A percentile compares a stretch with the other conserved stretches of the same genome.
phyloP scores from a whole-genome alignment of 2,329 filamentous ascomycete genomes.

The Fusarium sp. region DNA sequence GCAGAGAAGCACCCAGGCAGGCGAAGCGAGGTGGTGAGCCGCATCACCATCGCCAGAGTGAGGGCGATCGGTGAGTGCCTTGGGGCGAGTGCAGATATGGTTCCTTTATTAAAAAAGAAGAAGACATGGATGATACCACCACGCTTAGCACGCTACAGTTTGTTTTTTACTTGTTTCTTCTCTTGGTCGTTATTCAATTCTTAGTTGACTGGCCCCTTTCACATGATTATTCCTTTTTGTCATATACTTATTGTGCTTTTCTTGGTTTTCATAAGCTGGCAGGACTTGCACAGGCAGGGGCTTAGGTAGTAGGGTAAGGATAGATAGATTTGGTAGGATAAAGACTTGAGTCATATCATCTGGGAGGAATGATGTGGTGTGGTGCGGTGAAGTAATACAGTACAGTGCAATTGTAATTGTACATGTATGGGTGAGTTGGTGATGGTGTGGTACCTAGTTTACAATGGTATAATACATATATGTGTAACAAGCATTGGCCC shows the following conservation, averaged over 20 bases:
- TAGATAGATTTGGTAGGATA: slow-evolving; percentile 45
- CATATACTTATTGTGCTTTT: slow-evolving; percentile 33
- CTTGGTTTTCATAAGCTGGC: slow-evolving; percentile 26
- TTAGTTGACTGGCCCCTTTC: slow-evolving; percentile 14
- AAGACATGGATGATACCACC: slow-evolving; percentile 57
- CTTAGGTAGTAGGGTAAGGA: slow-evolving; percentile 37
- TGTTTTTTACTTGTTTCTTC: slow-evolving; percentile 35
- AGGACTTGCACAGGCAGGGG: slow-evolving; percentile 22
- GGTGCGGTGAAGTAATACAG: slow-evolving; percentile 15
- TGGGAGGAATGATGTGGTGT: neutral
- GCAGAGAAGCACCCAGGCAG: slow-evolving; percentile 19
- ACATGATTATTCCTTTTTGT: slow-evolving; percentile 34
- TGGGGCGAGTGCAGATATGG: slow-evolving; percentile 41
- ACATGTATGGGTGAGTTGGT: slow-evolving; percentile 23
- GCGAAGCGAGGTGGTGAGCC: neutral
- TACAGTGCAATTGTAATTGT: slow-evolving; percentile 14
- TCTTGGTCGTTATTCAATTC: slow-evolving; percentile 31
- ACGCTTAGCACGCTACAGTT: slow-evolving; percentile 52
- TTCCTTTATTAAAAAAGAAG: slow-evolving; percentile 47
- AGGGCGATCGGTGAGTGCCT: neutral
- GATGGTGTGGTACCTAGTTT: slow-evolving; percentile 32
- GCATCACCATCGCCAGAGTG: neutral
- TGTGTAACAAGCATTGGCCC: slow-evolving; percentile 19
- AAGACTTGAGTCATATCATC: slow-evolving; percentile 34
- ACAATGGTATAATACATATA: slow-evolving; percentile 39